Evolutionary conservation across 805 yeast genomes (phyloP), one percentile per base, ranked within the genome.

Genomic region (Suhomyces sp.): DNA sequence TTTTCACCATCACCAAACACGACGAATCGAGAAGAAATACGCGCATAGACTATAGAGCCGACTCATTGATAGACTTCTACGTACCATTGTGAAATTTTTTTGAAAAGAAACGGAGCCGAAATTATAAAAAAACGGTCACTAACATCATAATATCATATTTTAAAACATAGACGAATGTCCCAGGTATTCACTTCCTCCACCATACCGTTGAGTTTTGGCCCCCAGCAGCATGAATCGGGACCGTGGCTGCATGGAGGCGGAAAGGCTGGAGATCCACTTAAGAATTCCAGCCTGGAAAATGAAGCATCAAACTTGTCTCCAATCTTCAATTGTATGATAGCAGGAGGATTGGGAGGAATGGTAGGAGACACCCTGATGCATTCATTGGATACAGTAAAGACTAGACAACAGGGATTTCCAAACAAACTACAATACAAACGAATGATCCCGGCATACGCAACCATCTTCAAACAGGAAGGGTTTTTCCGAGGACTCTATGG

Each of bases 371-470:
- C 93, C 1, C 65, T 78, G 19, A 93, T 93, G 97, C 97, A 93
- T 60, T 90, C 98, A 0, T 63, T 93, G 22, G 99, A 93, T 55
- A 93, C 98, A 0, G 96, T 93, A 20, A 93, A 93, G 57, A 93
- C 98, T 2, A 72, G 98, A 43, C 98, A 93, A 58, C 99, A 93
- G 56, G 98, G 96, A n/a, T 85, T 95, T 4, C 81, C 85, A 15
- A 67, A 71, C 44, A 72, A 72, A 14, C 44, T 66, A 5, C 83
- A 86, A 57, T 91, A 91, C 59, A 73, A 65, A 40, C 80, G 75
- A 49, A 88, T 88, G 81, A 50, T 82, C 6, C 74, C 78, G 8
- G 95, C 97, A 0, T 88, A 84, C 50, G 43, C 61, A 18, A 81
- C 91, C 0, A 83, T 93, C n/a, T 61, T 83, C 32, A 55, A 70